Evolutionary conservation across 208 protist genomes (phyloP).

Genomic region (Leishmania gerbilli): DNA sequence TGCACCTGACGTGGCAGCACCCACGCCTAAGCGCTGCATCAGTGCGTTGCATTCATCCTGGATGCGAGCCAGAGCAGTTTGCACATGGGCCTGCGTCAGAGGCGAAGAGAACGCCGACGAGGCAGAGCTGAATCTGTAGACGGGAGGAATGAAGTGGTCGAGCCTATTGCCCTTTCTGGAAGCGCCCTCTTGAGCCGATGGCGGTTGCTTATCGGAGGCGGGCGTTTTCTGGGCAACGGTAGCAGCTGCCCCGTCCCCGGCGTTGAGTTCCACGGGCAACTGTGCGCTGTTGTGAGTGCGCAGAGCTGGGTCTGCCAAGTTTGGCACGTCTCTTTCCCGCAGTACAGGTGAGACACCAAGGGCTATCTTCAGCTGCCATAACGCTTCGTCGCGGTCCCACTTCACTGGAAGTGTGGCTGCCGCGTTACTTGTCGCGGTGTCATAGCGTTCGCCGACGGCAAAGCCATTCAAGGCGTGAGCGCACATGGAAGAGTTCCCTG

Average conservation of each 20-base stretch:
- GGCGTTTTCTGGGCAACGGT: background rate
- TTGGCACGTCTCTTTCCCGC: background rate
- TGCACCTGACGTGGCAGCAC: background rate
- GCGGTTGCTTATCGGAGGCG: background rate
- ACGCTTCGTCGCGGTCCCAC: constrained; percentile 30
- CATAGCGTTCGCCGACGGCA: background rate
- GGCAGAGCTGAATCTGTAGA: constrained; percentile 1
- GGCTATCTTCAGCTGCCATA: constrained; percentile 36
- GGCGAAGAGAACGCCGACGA: background rate
- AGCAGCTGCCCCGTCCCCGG: background rate
- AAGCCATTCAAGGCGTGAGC: background rate
- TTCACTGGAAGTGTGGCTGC: background rate
- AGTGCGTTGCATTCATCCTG: constrained; percentile 6
- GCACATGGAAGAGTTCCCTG: background rate
- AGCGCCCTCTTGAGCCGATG: background rate
- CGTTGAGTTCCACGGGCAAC: background rate
- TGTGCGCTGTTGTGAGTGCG: background rate
- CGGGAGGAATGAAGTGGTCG: background rate
- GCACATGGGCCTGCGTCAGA: background rate
- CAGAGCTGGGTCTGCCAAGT: background rate
- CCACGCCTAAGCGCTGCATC: background rate
- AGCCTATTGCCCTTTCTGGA: background rate
- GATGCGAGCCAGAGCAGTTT: background rate
- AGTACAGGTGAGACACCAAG: constrained; percentile 32
- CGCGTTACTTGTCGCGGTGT: background rate